Evolutionary conservation across 768 basidiomycete species (phyloP), one percentile per base, ranked within the genome.

Genomic region (Harrya chromipes): DNA sequence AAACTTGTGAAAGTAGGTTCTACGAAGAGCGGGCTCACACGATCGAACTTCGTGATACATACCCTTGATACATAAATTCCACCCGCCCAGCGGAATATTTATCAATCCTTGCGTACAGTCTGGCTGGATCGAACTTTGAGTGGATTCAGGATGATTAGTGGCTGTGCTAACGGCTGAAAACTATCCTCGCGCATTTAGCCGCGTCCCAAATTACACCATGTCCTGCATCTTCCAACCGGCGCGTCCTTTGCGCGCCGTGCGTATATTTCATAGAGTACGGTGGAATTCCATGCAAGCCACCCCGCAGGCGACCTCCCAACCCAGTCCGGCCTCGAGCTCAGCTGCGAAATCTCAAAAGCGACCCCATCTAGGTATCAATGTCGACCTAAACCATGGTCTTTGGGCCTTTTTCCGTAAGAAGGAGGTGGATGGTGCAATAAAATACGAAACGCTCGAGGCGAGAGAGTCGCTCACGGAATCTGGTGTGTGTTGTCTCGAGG

Each of bases 321-420:
- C 46, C 39, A 2, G 35, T 20, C 34, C 33, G 1, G 17, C 35
- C 7, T 36, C 48, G 2, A 48, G 35, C n/a, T 53, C 52, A 36
- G 40, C 43, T 10, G 26, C 42, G 31, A 64, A 61, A n/a, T 63
- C 67, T 12, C 60, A 68, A 33, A 66, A 70, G 36, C 71, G 78
- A 11, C 75, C 74, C 0, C 76, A 76, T 46, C 61, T 77, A 14
- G 69, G 70, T 38, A 60, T 81, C 36, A 43, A 68, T 4, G 70
- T 77, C 20, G 70, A 77, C 50, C 76, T 82, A 19, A 77, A 84
- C 52, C 89, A 92, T 64, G 90, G 89, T 1, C 77, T 92, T 7
- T 90, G 79, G 59, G 82, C 74, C 0, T 91, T 92, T 64, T 92
- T 91, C 69, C 76, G 87, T 50, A 75, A 71, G 58, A 81, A 78